Percentiles rank a stretch among this genome's conserved stretches.
Evolutionary conservation across 148 eudicot species (phyloP).

Genomic region (Cornus controversa): DNA sequence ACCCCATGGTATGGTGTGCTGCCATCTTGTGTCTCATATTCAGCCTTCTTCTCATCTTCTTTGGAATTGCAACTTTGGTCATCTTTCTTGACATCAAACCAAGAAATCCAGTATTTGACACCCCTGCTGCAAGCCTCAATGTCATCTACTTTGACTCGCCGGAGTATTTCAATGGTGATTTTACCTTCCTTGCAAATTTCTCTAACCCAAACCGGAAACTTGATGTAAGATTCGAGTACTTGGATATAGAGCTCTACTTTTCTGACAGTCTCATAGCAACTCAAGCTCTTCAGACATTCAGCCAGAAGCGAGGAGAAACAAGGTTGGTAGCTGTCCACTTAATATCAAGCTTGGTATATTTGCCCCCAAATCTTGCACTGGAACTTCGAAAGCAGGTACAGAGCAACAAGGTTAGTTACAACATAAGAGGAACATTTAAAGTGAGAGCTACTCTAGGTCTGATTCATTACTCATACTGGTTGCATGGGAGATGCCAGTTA

Average conservation of each 20-base stretch:
- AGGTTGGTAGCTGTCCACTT: slow-evolving; percentile 50
- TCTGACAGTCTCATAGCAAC: slow-evolving; percentile 53
- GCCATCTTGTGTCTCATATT: slow-evolving; percentile 70
- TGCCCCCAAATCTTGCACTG: slow-evolving; percentile 60
- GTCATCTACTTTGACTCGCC: slow-evolving; percentile 76
- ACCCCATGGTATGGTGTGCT: slow-evolving; percentile 70
- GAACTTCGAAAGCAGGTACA: slow-evolving; percentile 65
- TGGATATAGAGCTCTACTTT: slow-evolving; percentile 51
- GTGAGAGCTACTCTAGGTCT: slow-evolving; percentile 49
- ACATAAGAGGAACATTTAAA: slow-evolving; percentile 61
- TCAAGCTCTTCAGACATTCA: slow-evolving; percentile 26
- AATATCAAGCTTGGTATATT: slow-evolving; percentile 75
- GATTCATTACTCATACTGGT: slow-evolving; percentile 61
- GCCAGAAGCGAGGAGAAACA: slow-evolving; percentile 41
- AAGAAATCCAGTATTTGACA: slow-evolving; percentile 60
- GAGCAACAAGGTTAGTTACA: slow-evolving; percentile 54
- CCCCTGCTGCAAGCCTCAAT: slow-evolving; percentile 58
- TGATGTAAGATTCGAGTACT: slow-evolving; percentile 52
- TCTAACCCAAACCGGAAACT: slow-evolving; percentile 54
- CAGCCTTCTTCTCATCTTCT: slow-evolving; percentile 61
- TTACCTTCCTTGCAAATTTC: slow-evolving; percentile 71
- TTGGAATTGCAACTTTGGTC: slow-evolving; percentile 59
- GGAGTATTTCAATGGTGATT: slow-evolving; percentile 62
- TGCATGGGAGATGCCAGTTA: slow-evolving; percentile 59
- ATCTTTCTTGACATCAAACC: slow-evolving; percentile 64